Conservation (phyloP, 2,329 filamentous ascomycete species). For the Botrytis aclada region DNA sequence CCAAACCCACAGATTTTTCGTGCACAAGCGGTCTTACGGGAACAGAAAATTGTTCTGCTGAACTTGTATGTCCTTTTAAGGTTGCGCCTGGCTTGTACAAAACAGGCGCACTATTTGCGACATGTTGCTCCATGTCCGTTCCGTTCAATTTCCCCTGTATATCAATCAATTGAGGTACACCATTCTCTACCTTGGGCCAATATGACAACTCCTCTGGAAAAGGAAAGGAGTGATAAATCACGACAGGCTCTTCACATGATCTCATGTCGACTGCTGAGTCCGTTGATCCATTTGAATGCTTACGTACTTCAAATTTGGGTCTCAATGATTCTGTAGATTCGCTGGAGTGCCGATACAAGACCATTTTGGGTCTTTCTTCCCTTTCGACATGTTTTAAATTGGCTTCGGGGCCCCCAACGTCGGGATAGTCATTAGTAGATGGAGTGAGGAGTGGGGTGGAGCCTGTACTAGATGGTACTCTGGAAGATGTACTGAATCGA, state of each 20-base stretch:
- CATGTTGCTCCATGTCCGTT: not conserved
- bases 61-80: not conserved
- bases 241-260: not conserved
- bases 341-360: not conserved
- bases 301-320: not conserved
- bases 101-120: not conserved
- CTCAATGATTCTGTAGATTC: not conserved
- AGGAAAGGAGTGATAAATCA: not conserved
- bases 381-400: not conserved
- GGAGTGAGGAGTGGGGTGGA: not conserved
- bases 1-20: no score
- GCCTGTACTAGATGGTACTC: not conserved
- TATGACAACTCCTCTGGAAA: not conserved
- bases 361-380: no score
- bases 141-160: not conserved
- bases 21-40: fast-evolving
- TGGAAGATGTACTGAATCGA: not conserved
- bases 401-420: not conserved
- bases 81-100: fast-evolving
- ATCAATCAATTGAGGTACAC: not conserved
- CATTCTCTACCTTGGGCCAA: not conserved
- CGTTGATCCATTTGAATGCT: not conserved
- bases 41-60: not conserved
- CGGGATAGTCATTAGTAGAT: not conserved
- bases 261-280: not conserved